Evolutionary conservation across 805 yeast genomes (phyloP).

Genomic region (Scheffersomyces spartinae): DNA sequence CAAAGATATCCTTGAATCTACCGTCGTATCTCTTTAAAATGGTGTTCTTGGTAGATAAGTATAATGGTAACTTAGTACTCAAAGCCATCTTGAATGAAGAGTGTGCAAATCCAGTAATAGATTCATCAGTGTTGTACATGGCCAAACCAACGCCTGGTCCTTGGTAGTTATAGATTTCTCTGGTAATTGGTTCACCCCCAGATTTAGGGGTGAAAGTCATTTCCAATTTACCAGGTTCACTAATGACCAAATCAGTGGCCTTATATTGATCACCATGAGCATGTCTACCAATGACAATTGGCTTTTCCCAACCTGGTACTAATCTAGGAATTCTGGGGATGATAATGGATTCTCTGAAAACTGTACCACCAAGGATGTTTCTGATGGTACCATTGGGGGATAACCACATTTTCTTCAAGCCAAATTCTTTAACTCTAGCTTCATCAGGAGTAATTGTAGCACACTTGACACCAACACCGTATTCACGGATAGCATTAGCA

Average conservation of each 20-base stretch:
- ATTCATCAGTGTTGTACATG: slow-evolving; percentile 76
- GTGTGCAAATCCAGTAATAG: slow-evolving; percentile 68
- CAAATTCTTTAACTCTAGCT: slow-evolving; percentile 63
- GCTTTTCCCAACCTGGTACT: slow-evolving; percentile 72
- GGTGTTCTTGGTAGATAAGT: slow-evolving; percentile 67
- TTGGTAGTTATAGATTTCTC: slow-evolving; percentile 50
- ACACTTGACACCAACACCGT: slow-evolving; percentile 76
- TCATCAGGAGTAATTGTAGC: slow-evolving; percentile 84
- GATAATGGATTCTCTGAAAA: slow-evolving; percentile 75
- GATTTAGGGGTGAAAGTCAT: slow-evolving; percentile 54
- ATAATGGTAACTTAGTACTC: slow-evolving; percentile 50
- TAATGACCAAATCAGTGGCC: slow-evolving; percentile 62
- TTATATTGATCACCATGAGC: slow-evolving; percentile 81
- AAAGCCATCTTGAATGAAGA: slow-evolving; percentile 70
- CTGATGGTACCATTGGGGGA: slow-evolving; percentile 81
- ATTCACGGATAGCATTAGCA: slow-evolving; percentile 61
- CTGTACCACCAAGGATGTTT: slow-evolving; percentile 74
- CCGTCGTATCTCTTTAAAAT: slow-evolving; percentile 77
- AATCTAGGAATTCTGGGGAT: slow-evolving; percentile 68
- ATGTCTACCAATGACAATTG: slow-evolving; percentile 78
- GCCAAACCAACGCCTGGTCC: slow-evolving; percentile 68
- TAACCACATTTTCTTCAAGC: slow-evolving; percentile 70
- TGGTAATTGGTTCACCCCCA: slow-evolving; percentile 37
- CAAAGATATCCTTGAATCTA: slow-evolving; percentile 70
- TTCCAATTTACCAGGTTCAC: slow-evolving; percentile 56